A percentile compares a stretch with the other conserved stretches of the same genome.
Conservation (phyloP, 495 filamentous ascomycete genomes). For the Penicillium malachiteum region DNA sequence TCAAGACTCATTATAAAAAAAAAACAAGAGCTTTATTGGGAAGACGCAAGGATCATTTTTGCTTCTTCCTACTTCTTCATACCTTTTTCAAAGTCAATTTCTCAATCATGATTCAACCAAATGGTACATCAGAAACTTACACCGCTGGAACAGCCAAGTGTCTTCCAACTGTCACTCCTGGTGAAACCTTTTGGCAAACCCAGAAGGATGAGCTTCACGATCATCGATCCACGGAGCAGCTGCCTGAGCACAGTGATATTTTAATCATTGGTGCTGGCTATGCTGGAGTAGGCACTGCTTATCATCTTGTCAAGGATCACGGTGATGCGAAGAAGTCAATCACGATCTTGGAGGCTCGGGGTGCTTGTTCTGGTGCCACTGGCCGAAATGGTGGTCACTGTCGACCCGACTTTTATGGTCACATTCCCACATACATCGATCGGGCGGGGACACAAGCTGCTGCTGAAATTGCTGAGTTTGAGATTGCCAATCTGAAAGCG, state of each 20-base stretch:
- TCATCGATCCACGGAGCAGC: constrained; percentile 42
- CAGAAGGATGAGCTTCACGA: constrained; percentile 51
- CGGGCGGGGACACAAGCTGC: constrained; percentile 18
- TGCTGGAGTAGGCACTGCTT: constrained; percentile 62
- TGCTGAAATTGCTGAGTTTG: constrained; percentile 31
- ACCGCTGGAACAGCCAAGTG: constrained; percentile 10
- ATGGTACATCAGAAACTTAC: background rate
- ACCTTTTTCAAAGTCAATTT: background rate
- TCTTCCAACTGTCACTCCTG: constrained; percentile 54
- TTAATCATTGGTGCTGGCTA: constrained; percentile 72
- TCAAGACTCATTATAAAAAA: background rate
- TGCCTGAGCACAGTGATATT: constrained; percentile 54
- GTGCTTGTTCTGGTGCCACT: constrained; percentile 39
- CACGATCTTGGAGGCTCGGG: constrained; percentile 39
- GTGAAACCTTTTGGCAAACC: constrained; percentile 64
- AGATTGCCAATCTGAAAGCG: constrained; percentile 28
- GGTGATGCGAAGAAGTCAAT: constrained; percentile 16
- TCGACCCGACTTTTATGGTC: constrained; percentile 33
- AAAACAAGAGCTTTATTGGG: background rate
- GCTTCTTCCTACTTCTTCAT: background rate
- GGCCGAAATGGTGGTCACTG: constrained; percentile 41
- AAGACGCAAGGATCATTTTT: background rate
- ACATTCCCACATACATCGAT: constrained; percentile 30
- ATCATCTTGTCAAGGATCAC: constrained; percentile 49
- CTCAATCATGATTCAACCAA: constrained; percentile 1